Percentiles rank a stretch among this genome's conserved stretches.
Evolutionary conservation across 2,329 filamentous ascomycete species (phyloP).

Genomic region (Plectosphaerella sp.): DNA sequence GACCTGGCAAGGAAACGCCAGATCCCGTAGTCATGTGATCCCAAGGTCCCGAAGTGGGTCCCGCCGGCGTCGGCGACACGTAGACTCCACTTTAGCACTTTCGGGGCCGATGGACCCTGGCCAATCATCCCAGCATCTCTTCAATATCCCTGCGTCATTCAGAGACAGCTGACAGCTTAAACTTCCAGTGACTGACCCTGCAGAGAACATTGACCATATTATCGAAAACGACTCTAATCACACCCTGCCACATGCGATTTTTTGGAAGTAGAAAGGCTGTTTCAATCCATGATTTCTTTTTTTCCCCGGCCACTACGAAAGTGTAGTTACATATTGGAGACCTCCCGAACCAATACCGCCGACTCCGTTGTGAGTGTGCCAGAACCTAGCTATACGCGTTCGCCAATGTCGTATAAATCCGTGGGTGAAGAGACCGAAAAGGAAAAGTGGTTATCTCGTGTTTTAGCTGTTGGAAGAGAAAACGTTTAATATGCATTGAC

Average conservation of each 20-base stretch:
- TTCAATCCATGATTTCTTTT: not conserved
- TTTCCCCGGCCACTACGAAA: not conserved
- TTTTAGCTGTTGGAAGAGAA: constrained; percentile 8
- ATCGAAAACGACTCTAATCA: too few relatives aligned
- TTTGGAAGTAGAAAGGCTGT: too few relatives aligned
- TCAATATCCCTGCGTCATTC: too few relatives aligned
- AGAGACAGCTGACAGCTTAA: not conserved
- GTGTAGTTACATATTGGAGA: not conserved
- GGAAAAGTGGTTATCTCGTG: not conserved
- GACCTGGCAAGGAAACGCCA: not conserved
- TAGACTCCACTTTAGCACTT: not conserved
- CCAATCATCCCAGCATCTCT: not conserved
- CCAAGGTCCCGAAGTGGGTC: not conserved
- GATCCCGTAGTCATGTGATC: not conserved
- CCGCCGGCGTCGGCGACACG: not conserved
- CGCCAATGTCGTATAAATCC: constrained; percentile 1
- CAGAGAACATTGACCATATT: too few relatives aligned
- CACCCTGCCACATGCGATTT: too few relatives aligned
- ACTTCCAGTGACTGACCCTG: not conserved
- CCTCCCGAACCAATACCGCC: not conserved
- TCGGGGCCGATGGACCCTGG: not conserved
- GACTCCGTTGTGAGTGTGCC: not conserved
- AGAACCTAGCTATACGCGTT: not conserved
- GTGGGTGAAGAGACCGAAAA: not conserved
- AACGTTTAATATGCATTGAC: constrained; percentile 12